Evolutionary conservation across 1,284 basidiomycete species (phyloP).

Genomic region (Moesziomyces sp.): DNA sequence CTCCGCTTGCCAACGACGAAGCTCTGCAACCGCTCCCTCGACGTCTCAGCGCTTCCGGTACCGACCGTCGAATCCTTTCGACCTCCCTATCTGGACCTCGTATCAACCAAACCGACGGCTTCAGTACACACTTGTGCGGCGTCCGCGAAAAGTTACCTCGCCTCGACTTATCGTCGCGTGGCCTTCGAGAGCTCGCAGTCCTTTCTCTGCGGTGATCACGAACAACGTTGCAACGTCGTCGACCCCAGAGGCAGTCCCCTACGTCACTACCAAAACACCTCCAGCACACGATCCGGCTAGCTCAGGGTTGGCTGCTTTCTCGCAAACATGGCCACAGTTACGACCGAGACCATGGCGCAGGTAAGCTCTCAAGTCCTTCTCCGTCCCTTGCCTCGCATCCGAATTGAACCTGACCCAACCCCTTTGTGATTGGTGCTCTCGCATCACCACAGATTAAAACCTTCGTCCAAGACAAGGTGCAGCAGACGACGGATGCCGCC

Average conservation of each 20-base stretch:
- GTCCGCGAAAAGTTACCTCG: too few species aligned
- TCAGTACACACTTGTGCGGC: too few species aligned
- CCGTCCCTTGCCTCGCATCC: not conserved
- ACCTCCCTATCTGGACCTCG: not conserved
- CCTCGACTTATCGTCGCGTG: too few species aligned
- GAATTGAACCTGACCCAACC: not conserved
- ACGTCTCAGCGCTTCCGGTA: not conserved
- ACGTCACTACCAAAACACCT: too few species aligned
- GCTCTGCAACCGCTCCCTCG: not conserved
- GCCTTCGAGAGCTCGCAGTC: too few species aligned
- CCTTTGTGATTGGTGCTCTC: not conserved
- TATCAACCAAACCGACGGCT: not conserved
- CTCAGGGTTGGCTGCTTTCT: too few species aligned
- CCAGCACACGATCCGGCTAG: too few species aligned
- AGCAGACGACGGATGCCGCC: conserved; percentile 29
- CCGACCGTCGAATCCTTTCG: not conserved
- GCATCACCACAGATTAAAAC: conserved; percentile 15
- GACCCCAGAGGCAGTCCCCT: too few species aligned
- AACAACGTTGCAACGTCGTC: too few species aligned
- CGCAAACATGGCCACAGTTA: conserved; percentile 12
- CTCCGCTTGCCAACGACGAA: not conserved
- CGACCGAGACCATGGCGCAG: conserved; percentile 28
- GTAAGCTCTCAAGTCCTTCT: not conserved
- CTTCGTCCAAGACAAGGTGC: conserved; percentile 33
- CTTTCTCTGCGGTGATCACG: too few species aligned